Percentiles rank a stretch among this genome's conserved stretches.
phyloP scores from a whole-genome alignment of 2,329 filamentous ascomycete species.

The Phialemoniopsis sp. region DNA sequence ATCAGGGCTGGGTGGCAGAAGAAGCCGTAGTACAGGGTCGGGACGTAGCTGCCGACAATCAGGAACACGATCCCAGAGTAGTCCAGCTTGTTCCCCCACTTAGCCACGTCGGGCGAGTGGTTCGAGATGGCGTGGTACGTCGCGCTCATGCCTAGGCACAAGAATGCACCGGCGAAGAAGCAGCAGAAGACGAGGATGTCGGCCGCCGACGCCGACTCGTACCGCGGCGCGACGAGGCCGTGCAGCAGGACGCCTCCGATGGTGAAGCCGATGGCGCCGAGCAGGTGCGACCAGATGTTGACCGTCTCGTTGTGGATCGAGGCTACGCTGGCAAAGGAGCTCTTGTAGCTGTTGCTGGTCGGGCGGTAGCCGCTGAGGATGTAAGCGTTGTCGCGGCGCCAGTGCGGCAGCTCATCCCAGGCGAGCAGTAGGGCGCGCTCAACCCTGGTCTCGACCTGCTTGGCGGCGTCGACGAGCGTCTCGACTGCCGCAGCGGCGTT shows the following conservation, averaged over 20 bases:
- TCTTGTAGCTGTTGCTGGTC: slow-evolving; percentile 40
- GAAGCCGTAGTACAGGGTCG: slow-evolving; percentile 84
- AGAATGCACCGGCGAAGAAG: slow-evolving; percentile 72
- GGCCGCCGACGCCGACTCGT: slow-evolving; percentile 52
- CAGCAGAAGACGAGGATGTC: slow-evolving; percentile 73
- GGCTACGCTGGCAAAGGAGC: slow-evolving; percentile 41
- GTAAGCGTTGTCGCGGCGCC: slow-evolving; percentile 57
- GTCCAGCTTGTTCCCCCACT: slow-evolving; percentile 88
- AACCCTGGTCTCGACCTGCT: slow-evolving; percentile 32
- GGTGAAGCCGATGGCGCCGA: slow-evolving; percentile 61
- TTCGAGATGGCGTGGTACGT: slow-evolving; percentile 83
- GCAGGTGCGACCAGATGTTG: slow-evolving; percentile 60
- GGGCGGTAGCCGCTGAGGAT: slow-evolving; percentile 51
- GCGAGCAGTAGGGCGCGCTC: slow-evolving; percentile 38
- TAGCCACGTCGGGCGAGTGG: slow-evolving; percentile 73
- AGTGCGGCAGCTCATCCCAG: slow-evolving; percentile 55
- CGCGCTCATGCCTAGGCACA: slow-evolving; percentile 76
- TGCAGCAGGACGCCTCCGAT: slow-evolving; percentile 49
- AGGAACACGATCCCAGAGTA: slow-evolving; percentile 90
- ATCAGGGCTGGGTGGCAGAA: slow-evolving; percentile 65
- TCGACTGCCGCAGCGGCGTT: slow-evolving; percentile 3
- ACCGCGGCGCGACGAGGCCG: slow-evolving; percentile 57
- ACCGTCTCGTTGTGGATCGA: slow-evolving; percentile 59
- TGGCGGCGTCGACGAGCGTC: slow-evolving; percentile 19
- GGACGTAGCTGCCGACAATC: slow-evolving; percentile 89